Evolutionary conservation across 306 rosid species (phyloP).

Genomic region (Medicago truncatula): MtrunA17r5.0-ANR NC_053045.1:17752001-17752500

Average conservation of each 20-base stretch:
- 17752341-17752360: background rate
- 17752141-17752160: constrained; percentile 99
- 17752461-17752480: constrained; percentile 95
- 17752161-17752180: constrained; percentile 88
- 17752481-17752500: constrained; percentile 86
- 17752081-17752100: constrained; percentile 94
- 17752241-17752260: background rate
- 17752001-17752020: constrained; percentile 29
- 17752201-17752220: constrained; percentile 80
- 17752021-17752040: constrained; percentile 80
- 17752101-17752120: constrained; percentile 98
- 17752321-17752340: background rate
- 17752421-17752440: constrained; percentile 99
- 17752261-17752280: constrained; percentile 16
- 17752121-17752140: constrained; percentile 98
- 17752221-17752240: constrained; percentile 81
- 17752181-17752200: constrained; percentile 77
- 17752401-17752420: constrained; percentile 99
- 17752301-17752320: constrained; percentile 1
- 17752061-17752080: constrained; percentile 99
- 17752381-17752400: constrained; percentile 69
- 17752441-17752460: constrained; percentile 94
- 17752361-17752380: constrained; percentile 29
- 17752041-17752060: constrained; percentile 99
- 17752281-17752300: constrained; percentile 3